Conservation (phyloP, 345 rosid species). For the Noccaea caerulescens region DNA sequence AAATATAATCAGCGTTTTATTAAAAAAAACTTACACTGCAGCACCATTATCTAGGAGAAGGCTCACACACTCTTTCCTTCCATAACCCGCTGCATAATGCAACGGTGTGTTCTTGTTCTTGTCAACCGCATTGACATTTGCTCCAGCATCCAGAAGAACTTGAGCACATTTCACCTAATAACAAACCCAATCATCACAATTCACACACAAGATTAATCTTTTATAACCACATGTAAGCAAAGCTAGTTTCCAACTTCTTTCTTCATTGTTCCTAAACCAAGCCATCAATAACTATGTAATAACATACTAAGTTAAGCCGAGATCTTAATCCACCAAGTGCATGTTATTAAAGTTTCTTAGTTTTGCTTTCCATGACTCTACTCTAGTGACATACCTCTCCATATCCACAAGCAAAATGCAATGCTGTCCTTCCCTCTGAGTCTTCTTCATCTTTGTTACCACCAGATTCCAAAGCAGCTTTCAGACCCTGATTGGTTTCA, state of each 20-base stretch:
- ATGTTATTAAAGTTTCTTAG: neutral
- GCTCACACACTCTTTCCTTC: conserved; percentile 91
- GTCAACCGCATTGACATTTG: conserved; percentile 83
- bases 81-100: conserved; percentile 96
- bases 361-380: neutral
- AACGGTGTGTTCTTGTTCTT: conserved; percentile 92
- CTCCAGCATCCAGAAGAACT: conserved; percentile 84
- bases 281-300: neutral
- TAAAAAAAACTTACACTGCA: conserved; percentile 78
- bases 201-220: neutral
- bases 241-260: neutral
- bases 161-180: conserved; percentile 79
- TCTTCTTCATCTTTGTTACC: conserved; percentile 94
- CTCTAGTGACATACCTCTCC: conserved; percentile 69
- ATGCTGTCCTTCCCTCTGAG: conserved; percentile 93
- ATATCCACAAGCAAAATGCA: conserved; percentile 98
- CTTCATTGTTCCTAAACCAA: neutral
- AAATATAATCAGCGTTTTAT: neutral
- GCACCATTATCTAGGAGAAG: conserved; percentile 87
- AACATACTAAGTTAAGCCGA: conserved; percentile 7
- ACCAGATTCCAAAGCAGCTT: conserved; percentile 75
- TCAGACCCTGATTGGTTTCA: conserved; percentile 64
- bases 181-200: neutral
- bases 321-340: conserved; percentile 3
- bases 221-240: conserved; percentile 1